Conservation (phyloP, 345 rosid species). For the Geranium brycei region DNA sequence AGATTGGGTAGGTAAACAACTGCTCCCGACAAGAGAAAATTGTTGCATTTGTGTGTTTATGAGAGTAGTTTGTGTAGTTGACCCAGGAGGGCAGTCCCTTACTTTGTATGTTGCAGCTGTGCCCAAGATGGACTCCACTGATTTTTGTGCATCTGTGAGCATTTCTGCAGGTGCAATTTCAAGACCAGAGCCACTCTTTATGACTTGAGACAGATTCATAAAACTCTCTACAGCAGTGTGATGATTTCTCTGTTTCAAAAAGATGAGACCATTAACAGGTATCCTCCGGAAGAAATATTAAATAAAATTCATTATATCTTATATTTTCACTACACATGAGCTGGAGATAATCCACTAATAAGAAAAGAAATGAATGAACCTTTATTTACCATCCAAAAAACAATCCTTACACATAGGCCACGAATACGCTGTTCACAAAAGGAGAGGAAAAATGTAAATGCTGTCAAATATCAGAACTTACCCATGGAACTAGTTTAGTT, state of each 20-base stretch:
- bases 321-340: background rate
- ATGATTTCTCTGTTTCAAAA: constrained; percentile 32
- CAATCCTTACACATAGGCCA: no score
- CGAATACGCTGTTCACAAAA: background rate
- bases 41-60: constrained; percentile 20
- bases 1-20: constrained; percentile 19
- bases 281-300: background rate
- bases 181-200: constrained; percentile 30
- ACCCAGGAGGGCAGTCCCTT: constrained; percentile 17
- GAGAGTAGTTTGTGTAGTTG: constrained; percentile 16
- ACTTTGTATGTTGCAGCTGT: constrained; percentile 22
- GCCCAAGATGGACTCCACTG: constrained; percentile 30
- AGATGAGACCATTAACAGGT: background rate
- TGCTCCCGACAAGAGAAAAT: constrained; percentile 21
- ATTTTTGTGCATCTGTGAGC: constrained; percentile 21
- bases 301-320: background rate
- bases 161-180: constrained; percentile 22
- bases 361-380: background rate
- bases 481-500: constrained; percentile 61
- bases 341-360: background rate
- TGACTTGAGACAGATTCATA: constrained; percentile 26
- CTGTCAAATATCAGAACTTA: constrained; percentile 10
- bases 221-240: constrained; percentile 22
- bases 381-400: no score
- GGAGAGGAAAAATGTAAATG: background rate